A percentile compares a stretch with the other conserved stretches of the same genome.
These are phyloP conservation scores for Talaromyces borbonicus DNA, from an alignment of 495 filamentous ascomycete species.

Conservation along the genomic window DNA sequence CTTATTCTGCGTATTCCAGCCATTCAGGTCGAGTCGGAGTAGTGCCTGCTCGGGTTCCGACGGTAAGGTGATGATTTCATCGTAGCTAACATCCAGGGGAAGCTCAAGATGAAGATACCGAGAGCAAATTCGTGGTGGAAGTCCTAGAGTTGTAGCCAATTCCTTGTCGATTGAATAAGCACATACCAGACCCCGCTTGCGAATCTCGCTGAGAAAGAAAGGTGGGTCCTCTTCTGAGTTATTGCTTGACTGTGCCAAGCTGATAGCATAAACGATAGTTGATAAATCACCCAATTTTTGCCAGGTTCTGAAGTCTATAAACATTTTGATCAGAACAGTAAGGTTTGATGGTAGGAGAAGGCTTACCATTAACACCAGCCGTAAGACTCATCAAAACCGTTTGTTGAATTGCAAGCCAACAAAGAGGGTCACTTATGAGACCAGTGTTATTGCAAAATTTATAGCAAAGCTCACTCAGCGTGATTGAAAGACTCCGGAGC, in stretches of 20 bases:
- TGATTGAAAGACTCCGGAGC: neutral
- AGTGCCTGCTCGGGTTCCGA: neutral
- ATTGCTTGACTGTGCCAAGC: constrained; percentile 39
- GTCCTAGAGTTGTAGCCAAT: constrained; percentile 38
- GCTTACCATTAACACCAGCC: neutral
- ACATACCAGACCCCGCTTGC: constrained; percentile 36
- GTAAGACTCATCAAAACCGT: neutral
- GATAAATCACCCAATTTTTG: constrained; percentile 19
- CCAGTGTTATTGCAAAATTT: neutral
- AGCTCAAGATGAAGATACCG: constrained; percentile 40
- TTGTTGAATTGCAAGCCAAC: constrained; percentile 1
- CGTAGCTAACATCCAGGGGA: constrained; percentile 42
- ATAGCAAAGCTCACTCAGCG: neutral
- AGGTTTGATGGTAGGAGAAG: neutral
- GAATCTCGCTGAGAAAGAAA: constrained; percentile 36
- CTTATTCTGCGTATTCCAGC: constrained; percentile 6
- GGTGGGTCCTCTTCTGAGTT: constrained; percentile 20
- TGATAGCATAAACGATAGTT: constrained; percentile 33
- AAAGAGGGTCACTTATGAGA: neutral
- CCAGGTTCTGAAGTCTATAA: constrained; percentile 19
- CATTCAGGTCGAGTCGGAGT: constrained; percentile 5
- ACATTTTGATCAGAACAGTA: neutral
- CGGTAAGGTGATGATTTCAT: constrained; percentile 22
- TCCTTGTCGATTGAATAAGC: constrained; percentile 38
- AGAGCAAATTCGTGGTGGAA: constrained; percentile 40